phyloP scores from a whole-genome alignment of 805 yeast genomes.

The Dipodascopsis uninucleata region DNA sequence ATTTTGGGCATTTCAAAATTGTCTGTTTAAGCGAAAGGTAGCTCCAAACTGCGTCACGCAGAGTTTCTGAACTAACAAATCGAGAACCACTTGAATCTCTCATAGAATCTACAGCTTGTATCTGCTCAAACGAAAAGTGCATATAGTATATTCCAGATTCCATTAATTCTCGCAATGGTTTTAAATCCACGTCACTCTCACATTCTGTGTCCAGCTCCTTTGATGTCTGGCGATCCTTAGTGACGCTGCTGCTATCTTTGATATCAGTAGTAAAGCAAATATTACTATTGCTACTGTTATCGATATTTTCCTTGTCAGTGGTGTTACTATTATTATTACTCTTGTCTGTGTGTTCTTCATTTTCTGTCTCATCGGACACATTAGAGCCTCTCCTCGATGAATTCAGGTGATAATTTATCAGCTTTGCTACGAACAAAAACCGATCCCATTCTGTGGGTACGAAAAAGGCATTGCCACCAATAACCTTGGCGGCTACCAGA shows the following conservation, averaged over 20 bases:
- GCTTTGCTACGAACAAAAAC: constrained; percentile 41
- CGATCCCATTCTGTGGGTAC: constrained; percentile 57
- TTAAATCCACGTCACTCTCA: constrained; percentile 5
- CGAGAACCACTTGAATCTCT: constrained; percentile 39
- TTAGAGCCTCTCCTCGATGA: neutral
- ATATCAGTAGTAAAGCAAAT: neutral
- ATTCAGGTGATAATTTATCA: constrained; percentile 11
- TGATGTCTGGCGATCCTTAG: no score
- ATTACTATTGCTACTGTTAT: neutral
- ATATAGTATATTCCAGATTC: constrained; percentile 46
- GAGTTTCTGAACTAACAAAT: constrained; percentile 40
- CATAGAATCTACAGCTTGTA: constrained; percentile 44
- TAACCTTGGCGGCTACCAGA: constrained; percentile 43
- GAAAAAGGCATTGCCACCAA: constrained; percentile 50
- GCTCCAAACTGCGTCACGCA: constrained; percentile 51
- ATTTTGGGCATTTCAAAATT: constrained; percentile 35
- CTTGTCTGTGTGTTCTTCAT: neutral
- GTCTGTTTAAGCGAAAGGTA: constrained; percentile 44
- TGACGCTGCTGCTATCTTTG: no score
- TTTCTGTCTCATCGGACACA: neutral
- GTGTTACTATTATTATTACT: neutral
- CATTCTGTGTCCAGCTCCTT: no score
- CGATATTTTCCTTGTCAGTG: constrained; percentile 1
- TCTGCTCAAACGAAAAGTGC: constrained; percentile 48
- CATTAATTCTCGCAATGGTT: constrained; percentile 37